phyloP scores from a whole-genome alignment of 176 grass and related monocot genomes.

The Echinochloa phyllopogon region DNA sequence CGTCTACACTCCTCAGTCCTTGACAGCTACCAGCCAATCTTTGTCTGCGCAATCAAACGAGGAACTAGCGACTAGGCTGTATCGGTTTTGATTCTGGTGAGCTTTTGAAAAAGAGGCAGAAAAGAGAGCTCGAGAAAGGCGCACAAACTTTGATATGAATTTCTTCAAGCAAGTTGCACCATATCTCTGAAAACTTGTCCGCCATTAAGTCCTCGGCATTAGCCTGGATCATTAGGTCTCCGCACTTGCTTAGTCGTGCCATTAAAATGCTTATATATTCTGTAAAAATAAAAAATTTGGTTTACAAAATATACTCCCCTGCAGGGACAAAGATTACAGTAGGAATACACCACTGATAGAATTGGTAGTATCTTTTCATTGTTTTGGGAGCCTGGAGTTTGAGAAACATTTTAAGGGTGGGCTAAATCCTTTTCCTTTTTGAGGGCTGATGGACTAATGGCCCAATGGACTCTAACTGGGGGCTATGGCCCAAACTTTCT shows the following conservation, averaged over 20 bases:
- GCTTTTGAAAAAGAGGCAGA: constrained; percentile 10
- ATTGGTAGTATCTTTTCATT: too few relatives aligned
- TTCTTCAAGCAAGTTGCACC: constrained; percentile 6
- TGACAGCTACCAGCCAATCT: constrained; percentile 29
- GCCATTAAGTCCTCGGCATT: not conserved
- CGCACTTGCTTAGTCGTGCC: not conserved
- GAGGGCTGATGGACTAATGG: too few relatives aligned
- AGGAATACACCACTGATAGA: too few relatives aligned
- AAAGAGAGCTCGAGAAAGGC: not conserved
- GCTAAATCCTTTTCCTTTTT: too few relatives aligned
- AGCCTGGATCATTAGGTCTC: constrained; percentile 1
- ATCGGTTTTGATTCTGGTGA: not conserved
- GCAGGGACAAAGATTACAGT: too few relatives aligned
- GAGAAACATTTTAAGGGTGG: too few relatives aligned
- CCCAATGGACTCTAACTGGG: not conserved
- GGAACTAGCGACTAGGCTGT: constrained; percentile 24
- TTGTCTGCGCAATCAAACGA: constrained; percentile 25
- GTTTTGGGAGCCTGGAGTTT: too few relatives aligned
- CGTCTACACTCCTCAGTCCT: not conserved
- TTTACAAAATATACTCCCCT: too few relatives aligned
- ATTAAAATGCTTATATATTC: not conserved
- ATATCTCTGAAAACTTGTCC: not conserved
- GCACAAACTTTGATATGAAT: constrained; percentile 2
- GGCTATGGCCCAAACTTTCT: not conserved
- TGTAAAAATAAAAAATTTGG: too few relatives aligned